These are phyloP conservation scores for Caryopteris hybrid DNA, from an alignment of 305 asterid species.

Conservation along the genomic window DNA sequence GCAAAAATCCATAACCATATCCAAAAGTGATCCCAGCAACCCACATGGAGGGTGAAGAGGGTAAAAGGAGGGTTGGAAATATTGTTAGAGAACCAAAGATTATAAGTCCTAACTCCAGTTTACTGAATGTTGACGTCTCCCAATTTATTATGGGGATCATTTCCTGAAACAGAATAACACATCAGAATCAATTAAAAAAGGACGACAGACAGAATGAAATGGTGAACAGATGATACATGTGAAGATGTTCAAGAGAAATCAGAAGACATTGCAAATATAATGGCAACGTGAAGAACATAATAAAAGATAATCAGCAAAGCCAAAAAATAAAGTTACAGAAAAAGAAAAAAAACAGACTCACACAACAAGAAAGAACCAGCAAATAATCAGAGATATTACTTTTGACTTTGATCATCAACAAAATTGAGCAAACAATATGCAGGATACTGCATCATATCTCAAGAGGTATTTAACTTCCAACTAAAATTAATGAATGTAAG, in stretches of 20 bases:
- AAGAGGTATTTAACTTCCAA: not conserved
- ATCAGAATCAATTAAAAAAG: slow-evolving; percentile 14
- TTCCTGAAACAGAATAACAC: slow-evolving; percentile 35
- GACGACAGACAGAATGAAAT: not conserved
- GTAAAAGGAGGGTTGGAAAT: slow-evolving; percentile 57
- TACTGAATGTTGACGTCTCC: slow-evolving; percentile 56
- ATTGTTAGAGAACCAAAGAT: slow-evolving; percentile 52
- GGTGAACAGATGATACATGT: not conserved
- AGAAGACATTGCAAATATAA: not conserved
- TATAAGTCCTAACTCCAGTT: slow-evolving; percentile 41
- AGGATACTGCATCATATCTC: not conserved
- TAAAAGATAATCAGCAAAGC: not conserved
- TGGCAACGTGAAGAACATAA: not conserved
- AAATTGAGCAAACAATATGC: not conserved
- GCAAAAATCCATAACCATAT: slow-evolving; percentile 60
- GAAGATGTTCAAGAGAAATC: not conserved
- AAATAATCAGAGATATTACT: not conserved
- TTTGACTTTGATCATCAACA: not conserved
- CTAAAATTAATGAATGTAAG: not conserved
- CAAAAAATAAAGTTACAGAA: not conserved
- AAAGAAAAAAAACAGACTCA: no score
- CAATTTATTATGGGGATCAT: slow-evolving; percentile 59
- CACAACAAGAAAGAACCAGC: no score
- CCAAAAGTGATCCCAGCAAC: slow-evolving; percentile 77
- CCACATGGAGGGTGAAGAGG: slow-evolving; percentile 82